A percentile compares a stretch with the other conserved stretches of the same genome.
Conservation (phyloP, 2,329 filamentous ascomycete species). For the Colletotrichum tropicale region DNA sequence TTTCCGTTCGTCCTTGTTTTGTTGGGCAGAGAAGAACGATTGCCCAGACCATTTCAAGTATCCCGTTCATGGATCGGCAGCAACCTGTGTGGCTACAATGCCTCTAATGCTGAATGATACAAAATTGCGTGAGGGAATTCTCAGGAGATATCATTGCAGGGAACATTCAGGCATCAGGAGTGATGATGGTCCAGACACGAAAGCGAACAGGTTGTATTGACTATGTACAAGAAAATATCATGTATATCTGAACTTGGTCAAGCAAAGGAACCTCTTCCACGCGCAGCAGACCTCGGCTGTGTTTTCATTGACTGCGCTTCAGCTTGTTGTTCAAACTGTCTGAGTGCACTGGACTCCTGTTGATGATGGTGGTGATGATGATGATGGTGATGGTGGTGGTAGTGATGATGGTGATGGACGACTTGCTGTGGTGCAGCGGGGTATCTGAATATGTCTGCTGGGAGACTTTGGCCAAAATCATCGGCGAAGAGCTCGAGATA, state of each 20-base stretch:
- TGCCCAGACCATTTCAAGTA: fast-evolving
- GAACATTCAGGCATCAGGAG: not conserved
- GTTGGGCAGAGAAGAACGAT: not conserved
- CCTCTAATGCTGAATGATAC: fast-evolving
- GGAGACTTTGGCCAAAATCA: not conserved
- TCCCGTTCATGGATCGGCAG: not conserved
- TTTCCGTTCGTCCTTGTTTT: not conserved
- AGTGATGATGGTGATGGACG: not conserved
- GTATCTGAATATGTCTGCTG: not conserved
- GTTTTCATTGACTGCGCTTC: not conserved
- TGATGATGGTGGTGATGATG: constrained; percentile 5
- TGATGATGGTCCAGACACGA: not conserved
- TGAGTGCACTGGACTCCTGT: not conserved
- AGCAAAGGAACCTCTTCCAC: not conserved
- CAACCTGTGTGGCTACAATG: not conserved
- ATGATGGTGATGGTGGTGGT: constrained; percentile 8
- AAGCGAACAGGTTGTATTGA: not conserved
- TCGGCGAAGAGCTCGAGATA: not conserved
- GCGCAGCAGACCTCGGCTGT: not conserved
- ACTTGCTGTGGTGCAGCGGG: not conserved
- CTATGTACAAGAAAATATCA: not conserved
- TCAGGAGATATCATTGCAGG: not conserved
- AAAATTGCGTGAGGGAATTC: fast-evolving
- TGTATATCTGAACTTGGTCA: not conserved
- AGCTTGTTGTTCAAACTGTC: not conserved